Base-by-base conservation (phyloP, 1,284 basidiomycete species). In the Phellopilus nigrolimitatus region DNA sequence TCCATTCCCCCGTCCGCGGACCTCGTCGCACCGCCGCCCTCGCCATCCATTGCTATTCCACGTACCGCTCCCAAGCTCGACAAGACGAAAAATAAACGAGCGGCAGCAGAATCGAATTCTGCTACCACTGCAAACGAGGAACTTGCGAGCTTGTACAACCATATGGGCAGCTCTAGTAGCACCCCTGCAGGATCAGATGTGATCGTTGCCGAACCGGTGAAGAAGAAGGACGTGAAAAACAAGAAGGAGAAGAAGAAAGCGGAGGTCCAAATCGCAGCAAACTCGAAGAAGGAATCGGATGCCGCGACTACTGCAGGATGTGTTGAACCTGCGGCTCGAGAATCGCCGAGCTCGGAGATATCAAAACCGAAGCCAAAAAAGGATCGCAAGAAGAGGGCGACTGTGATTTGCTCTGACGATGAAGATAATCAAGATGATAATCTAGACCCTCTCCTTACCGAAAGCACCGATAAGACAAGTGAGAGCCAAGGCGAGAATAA, bases 351-450 rank as follows among this genome's bases (percentile, higher is more conserved):
- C 4, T 44, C 41, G 4, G 56, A 52, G 41, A 52, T 34, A 34
- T 28, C 12, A 56, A 51, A 48, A 28, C 45, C 41, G 33, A 61
- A 57, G 56, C 12, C 36, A 27, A 54, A 31, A 17, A 60, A 60
- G 38, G 57, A 47, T 7, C 33, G 41, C 37, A 51, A 59, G 25
- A 64, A 63, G 41, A 56, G 60, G 21, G 58, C 60, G n/a, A 41
- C 60, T 4, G 47, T 63, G 21, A 54, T 60, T 21, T 62, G 63
- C 13, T 24, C 7, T 31, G 63, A 65, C 30, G 61, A 61, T 19
- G 60, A 61, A 8, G 49, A 33, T 21, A 12, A 37, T 30, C 53
- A 56, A 21, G 53, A 51, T 38, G 39, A 47, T 8, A 38, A 19
- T 12, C 24, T 6, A 4, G 50, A 27, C 21, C 9, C 30, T 25